A percentile compares a stretch with the other conserved stretches of the same genome.
phyloP scores from a whole-genome alignment of 2,329 filamentous ascomycete genomes.

The Cryphonectria radicalis region DNA sequence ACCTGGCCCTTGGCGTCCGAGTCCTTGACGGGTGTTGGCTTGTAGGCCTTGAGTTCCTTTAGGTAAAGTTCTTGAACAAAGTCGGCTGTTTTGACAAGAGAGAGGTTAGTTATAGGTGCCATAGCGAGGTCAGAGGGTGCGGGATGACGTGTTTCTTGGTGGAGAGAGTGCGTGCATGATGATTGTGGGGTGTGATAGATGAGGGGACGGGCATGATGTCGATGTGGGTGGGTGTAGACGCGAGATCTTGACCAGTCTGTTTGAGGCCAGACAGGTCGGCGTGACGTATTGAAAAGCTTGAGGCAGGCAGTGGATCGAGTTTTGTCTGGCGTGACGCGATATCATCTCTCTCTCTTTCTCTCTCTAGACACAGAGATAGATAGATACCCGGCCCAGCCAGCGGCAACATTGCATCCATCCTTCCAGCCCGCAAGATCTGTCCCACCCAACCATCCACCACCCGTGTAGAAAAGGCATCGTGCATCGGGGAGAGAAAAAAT shows the following conservation, averaged over 20 bases:
- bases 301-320: slow-evolving; percentile 1
- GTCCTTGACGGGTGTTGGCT: slow-evolving; percentile 80
- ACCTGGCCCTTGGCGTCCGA: slow-evolving; percentile 89
- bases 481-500: background rate
- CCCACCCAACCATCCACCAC: slow-evolving; percentile 10
- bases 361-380: background rate
- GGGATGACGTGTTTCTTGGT: slow-evolving; percentile 1
- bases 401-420: background rate
- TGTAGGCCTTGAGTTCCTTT: slow-evolving; percentile 94
- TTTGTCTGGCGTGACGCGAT: slow-evolving; percentile 25
- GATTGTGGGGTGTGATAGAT: background rate
- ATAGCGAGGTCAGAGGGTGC: background rate
- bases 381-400: slow-evolving; percentile 10
- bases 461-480: background rate
- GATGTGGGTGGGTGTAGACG: background rate
- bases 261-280: background rate
- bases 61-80: slow-evolving; percentile 98
- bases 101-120: slow-evolving; percentile 34
- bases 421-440: background rate
- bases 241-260: background rate
- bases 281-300: slow-evolving; percentile 10
- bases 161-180: background rate
- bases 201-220: background rate
- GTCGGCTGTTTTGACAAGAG: slow-evolving; percentile 68
- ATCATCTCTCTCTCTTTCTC: slow-evolving; percentile 14